Evolutionary conservation across 176 grass and related monocot species (phyloP).

Genomic region (Raddia guianensis): DNA sequence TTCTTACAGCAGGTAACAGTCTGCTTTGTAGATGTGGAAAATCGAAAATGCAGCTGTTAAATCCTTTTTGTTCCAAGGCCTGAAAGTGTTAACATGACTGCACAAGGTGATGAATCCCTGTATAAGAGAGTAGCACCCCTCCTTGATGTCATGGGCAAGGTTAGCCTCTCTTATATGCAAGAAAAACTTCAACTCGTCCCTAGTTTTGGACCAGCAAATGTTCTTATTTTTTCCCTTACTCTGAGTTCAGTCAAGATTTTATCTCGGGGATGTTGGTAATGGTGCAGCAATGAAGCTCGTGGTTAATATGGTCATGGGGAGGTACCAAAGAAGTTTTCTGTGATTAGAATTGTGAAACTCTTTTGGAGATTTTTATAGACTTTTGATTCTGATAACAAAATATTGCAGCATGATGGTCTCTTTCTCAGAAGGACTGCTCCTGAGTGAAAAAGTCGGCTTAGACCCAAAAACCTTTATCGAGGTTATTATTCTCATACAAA

Average conservation of each 20-base stretch:
- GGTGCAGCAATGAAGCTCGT: conserved; percentile 94
- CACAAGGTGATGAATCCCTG: conserved; percentile 71
- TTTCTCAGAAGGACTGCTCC: conserved; percentile 81
- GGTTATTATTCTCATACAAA: conserved; percentile 50
- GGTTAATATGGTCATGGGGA: conserved; percentile 98
- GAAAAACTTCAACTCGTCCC: not conserved
- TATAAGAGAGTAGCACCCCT: conserved; percentile 69
- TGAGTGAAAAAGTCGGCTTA: conserved; percentile 78
- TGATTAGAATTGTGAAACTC: not conserved
- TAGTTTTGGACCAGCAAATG: conserved; percentile 12
- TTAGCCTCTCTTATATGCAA: conserved; percentile 32
- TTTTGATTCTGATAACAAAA: conserved; percentile 34
- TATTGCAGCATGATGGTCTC: conserved; percentile 93
- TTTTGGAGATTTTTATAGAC: not conserved
- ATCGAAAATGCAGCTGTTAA: not conserved
- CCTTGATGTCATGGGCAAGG: conserved; percentile 94
- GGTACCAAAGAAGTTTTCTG: conserved; percentile 49
- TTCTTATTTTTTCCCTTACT: conserved; percentile 32
- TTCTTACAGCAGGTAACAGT: conserved; percentile 79
- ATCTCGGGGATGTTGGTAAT: conserved; percentile 83
- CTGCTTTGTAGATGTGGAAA: conserved; percentile 2
- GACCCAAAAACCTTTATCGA: conserved; percentile 79
- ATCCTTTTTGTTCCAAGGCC: conserved; percentile 8
- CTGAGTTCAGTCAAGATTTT: conserved; percentile 74
- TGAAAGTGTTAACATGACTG: conserved; percentile 39